Conservation (phyloP, 352 stramenopile species). For the Thalassiosira mediterranea region DNA sequence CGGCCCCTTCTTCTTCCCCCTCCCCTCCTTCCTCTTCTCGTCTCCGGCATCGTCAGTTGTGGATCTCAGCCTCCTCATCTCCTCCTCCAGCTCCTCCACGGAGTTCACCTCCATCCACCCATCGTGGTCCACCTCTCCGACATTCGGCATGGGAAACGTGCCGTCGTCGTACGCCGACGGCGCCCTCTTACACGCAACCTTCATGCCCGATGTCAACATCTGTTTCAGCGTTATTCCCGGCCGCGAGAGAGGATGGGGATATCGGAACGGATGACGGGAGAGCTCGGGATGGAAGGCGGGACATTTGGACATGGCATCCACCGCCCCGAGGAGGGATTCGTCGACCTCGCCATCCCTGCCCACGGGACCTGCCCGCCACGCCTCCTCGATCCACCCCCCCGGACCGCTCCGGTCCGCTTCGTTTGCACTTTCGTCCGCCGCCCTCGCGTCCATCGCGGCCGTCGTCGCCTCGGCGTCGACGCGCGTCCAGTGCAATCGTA, state of each 20-base stretch:
- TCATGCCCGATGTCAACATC: slow-evolving; percentile 48
- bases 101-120: slow-evolving; percentile 63
- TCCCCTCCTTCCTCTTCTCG: not conserved
- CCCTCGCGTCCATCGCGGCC: not conserved
- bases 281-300: slow-evolving; percentile 62
- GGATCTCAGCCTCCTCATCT: slow-evolving; percentile 36
- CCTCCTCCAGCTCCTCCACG: slow-evolving; percentile 41
- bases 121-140: slow-evolving; percentile 60
- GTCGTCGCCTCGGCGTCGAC: slow-evolving; percentile 33
- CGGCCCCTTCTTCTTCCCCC: not conserved
- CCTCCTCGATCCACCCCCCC: slow-evolving; percentile 59
- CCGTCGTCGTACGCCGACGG: slow-evolving; percentile 20
- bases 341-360: slow-evolving; percentile 30
- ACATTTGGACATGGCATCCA: slow-evolving; percentile 63
- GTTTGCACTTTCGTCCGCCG: not conserved
- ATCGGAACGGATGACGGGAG: slow-evolving; percentile 19
- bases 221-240: slow-evolving; percentile 44
- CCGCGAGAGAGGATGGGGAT: slow-evolving; percentile 45
- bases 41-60: too few relatives aligned
- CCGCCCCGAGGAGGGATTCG: slow-evolving; percentile 16
- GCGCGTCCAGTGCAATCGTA: slow-evolving; percentile 43
- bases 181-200: slow-evolving; percentile 25
- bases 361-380: slow-evolving; percentile 57
- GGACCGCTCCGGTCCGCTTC: too few relatives aligned
- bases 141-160: slow-evolving; percentile 44